Percentiles rank a stretch among this genome's conserved stretches.
Conservation (phyloP, 2,329 filamentous ascomycete genomes). For the Cladophialophora chaetospira region DNA sequence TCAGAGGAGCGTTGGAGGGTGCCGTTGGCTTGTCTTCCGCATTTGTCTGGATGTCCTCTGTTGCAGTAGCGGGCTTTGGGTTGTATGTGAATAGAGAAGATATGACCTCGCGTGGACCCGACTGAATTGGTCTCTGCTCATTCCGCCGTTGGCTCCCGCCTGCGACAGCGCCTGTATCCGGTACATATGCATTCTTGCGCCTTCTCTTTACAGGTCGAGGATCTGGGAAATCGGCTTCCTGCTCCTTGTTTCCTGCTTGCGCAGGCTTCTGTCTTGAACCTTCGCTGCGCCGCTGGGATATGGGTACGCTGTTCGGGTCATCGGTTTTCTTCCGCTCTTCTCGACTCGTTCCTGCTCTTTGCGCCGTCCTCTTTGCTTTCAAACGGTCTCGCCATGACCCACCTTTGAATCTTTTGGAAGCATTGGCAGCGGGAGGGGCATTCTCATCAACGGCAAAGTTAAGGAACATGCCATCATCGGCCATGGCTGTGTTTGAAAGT, state of each 20-base stretch:
- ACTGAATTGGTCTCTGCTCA: conserved; percentile 12
- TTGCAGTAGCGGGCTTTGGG: conserved; percentile 62
- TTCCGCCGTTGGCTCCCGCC: neutral
- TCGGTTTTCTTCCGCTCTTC: conserved; percentile 43
- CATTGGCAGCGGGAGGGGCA: conserved; percentile 57
- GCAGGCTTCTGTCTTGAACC: neutral
- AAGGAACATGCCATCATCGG: conserved; percentile 95
- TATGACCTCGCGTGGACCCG: conserved; percentile 63
- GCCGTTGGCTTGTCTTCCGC: conserved; percentile 57
- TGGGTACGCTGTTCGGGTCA: conserved; percentile 21
- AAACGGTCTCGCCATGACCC: conserved; percentile 91
- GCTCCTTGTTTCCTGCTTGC: neutral
- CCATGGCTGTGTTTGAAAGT: conserved; percentile 11
- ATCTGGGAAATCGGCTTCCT: conserved; percentile 39
- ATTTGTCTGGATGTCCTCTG: conserved; percentile 40
- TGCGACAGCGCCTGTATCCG: conserved; percentile 25
- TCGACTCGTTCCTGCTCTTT: conserved; percentile 39
- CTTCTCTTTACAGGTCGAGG: conserved; percentile 45
- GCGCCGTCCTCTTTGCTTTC: conserved; percentile 70
- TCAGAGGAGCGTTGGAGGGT: conserved; percentile 87
- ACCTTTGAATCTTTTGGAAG: conserved; percentile 69
- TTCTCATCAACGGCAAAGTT: conserved; percentile 82
- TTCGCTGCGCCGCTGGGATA: conserved; percentile 3
- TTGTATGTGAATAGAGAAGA: conserved; percentile 94
- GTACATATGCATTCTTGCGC: conserved; percentile 43